phyloP scores from a whole-genome alignment of 805 yeast species.

The Saccharomycopsis sp. region DNA sequence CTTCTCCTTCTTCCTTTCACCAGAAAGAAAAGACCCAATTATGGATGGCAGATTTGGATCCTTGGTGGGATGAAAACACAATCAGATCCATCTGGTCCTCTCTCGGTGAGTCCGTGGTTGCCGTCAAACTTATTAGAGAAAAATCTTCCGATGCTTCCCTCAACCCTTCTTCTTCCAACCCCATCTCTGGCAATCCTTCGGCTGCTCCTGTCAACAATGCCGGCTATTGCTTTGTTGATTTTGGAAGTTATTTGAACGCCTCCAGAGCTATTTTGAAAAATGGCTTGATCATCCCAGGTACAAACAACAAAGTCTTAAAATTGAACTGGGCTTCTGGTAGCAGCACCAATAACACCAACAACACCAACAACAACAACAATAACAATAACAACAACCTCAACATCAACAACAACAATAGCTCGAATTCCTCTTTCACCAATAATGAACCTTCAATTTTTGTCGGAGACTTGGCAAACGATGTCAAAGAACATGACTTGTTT shows the following conservation, averaged over 20 bases:
- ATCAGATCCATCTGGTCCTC: conserved; percentile 62
- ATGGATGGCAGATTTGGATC: conserved; percentile 91
- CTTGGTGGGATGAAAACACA: conserved; percentile 67
- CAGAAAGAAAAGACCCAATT: conserved; percentile 28
- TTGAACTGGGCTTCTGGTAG: conserved; percentile 76
- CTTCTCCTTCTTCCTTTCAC: conserved; percentile 5
- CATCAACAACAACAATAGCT: not conserved
- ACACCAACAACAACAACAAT: not conserved
- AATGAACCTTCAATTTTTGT: conserved; percentile 67
- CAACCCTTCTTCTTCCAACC: no score
- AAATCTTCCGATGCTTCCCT: conserved; percentile 32
- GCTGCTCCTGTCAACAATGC: conserved; percentile 34
- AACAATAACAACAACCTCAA: conserved; percentile 10
- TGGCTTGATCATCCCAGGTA: conserved; percentile 61
- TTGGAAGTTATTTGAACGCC: conserved; percentile 52
- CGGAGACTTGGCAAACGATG: conserved; percentile 72
- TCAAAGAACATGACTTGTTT: conserved; percentile 55
- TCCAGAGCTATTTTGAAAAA: conserved; percentile 56
- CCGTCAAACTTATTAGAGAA: conserved; percentile 66
- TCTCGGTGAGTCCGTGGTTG: conserved; percentile 52
- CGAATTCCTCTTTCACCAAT: not conserved
- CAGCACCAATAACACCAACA: conserved; percentile 25
- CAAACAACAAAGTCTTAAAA: conserved; percentile 48
- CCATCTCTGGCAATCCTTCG: no score
- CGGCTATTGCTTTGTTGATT: conserved; percentile 79